phyloP scores from a whole-genome alignment of 257 asterid species.

The Solanum appendiculatum region DNA sequence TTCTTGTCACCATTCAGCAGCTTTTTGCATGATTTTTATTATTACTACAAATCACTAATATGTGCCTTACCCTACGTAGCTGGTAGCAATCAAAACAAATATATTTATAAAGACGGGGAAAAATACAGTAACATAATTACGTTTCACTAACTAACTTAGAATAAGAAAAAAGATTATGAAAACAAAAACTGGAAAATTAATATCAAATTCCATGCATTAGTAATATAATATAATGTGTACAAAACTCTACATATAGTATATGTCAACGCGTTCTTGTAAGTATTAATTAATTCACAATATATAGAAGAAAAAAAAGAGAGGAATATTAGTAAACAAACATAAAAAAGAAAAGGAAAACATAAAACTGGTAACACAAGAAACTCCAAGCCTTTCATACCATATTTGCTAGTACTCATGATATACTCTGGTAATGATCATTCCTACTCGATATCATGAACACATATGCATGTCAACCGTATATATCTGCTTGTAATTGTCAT shows the following conservation, averaged over 20 bases:
- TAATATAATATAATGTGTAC: neutral
- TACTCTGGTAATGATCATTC: neutral
- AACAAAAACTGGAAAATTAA: neutral
- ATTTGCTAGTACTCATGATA: neutral
- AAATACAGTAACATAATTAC: neutral
- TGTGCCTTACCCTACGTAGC: neutral
- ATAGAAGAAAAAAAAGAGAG: neutral
- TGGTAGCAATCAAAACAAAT: neutral
- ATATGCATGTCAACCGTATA: neutral
- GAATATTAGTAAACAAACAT: too few relatives aligned
- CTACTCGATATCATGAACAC: neutral
- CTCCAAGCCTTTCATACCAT: constrained; percentile 10
- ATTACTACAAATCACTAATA: neutral
- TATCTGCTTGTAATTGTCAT: neutral
- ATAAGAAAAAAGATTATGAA: neutral
- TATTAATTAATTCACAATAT: neutral
- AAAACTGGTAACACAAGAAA: constrained; percentile 8
- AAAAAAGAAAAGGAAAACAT: neutral
- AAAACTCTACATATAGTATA: neutral
- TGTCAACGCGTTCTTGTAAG: neutral
- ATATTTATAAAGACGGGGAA: neutral
- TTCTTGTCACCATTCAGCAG: constrained; percentile 1
- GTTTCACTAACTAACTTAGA: neutral
- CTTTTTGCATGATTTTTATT: constrained; percentile 8
- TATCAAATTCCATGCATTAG: neutral